These are phyloP conservation scores for Claviceps capensis DNA, from an alignment of 2,329 filamentous ascomycete species.

Conservation along the genomic window DNA sequence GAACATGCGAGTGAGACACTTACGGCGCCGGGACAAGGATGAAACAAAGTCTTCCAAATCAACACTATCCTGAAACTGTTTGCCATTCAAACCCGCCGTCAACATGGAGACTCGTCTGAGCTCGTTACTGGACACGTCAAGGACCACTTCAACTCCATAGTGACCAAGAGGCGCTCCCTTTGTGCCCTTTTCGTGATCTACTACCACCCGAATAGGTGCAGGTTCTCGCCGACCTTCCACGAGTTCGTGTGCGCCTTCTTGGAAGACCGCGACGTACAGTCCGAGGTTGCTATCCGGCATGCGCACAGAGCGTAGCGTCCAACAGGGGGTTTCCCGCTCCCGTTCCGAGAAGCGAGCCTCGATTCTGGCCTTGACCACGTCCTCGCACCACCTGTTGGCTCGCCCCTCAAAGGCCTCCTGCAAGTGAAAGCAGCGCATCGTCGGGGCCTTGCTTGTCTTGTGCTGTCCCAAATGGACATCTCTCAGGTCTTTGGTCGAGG, in stretches of 20 bases:
- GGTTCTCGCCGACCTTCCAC: slow-evolving; percentile 52
- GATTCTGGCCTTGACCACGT: slow-evolving; percentile 72
- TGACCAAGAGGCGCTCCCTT: slow-evolving; percentile 52
- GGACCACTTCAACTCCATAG: slow-evolving; percentile 58
- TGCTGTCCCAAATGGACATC: slow-evolving; percentile 34
- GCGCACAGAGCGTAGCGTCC: slow-evolving; percentile 61
- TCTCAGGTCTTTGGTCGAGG: slow-evolving; percentile 47
- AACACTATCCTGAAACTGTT: slow-evolving; percentile 60
- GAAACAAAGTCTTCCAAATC: slow-evolving; percentile 59
- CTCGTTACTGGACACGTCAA: slow-evolving; percentile 45
- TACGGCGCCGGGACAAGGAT: slow-evolving; percentile 60
- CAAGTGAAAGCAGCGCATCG: slow-evolving; percentile 56
- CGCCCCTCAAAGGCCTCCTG: slow-evolving; percentile 67
- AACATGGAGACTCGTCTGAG: slow-evolving; percentile 34
- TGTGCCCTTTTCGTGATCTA: slow-evolving; percentile 55
- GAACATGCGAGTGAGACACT: slow-evolving; percentile 14
- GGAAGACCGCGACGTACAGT: slow-evolving; percentile 55
- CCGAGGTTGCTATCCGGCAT: slow-evolving; percentile 47
- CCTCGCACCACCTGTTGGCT: slow-evolving; percentile 65
- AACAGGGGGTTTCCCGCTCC: slow-evolving; percentile 70
- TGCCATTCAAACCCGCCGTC: slow-evolving; percentile 52
- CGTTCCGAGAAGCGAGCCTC: slow-evolving; percentile 71
- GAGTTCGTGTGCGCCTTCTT: slow-evolving; percentile 50
- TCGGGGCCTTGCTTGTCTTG: slow-evolving; percentile 31
- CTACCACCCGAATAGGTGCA: slow-evolving; percentile 56